phyloP scores from a whole-genome alignment of 306 rosid genomes.

The Gillenia trifoliata region DNA sequence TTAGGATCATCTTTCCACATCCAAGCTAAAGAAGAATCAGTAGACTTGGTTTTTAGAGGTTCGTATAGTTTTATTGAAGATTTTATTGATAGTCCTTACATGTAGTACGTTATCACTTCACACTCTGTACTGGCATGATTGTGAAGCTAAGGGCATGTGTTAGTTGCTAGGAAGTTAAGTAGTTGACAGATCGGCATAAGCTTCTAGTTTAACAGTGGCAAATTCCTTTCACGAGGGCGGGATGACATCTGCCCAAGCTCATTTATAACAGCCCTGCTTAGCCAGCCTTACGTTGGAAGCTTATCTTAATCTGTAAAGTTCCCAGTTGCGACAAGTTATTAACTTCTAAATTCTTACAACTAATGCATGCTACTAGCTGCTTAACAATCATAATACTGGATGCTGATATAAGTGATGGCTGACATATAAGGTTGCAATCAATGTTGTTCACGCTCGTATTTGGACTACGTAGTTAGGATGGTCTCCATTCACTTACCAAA shows the following conservation, averaged over 20 bases:
- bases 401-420: not conserved
- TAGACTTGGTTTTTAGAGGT: constrained; percentile 20
- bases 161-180: too few species aligned
- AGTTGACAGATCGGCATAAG: not conserved
- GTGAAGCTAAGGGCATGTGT: not conserved
- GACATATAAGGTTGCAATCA: not conserved
- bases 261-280: not conserved
- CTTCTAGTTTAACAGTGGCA: not conserved
- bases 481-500: not conserved
- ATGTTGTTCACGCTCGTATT: too few species aligned
- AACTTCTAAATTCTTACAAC: not conserved
- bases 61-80: not conserved
- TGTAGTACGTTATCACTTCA: not conserved
- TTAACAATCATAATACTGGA: not conserved
- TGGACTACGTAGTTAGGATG: too few species aligned
- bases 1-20: constrained; percentile 37
- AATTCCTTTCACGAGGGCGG: not conserved
- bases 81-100: not conserved
- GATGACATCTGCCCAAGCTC: not conserved
- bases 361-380: not conserved
- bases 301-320: not conserved
- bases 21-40: constrained; percentile 61
- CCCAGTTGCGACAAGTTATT: not conserved
- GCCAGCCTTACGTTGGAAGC: not conserved
- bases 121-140: not conserved